Evolutionary conservation across 306 rosid genomes (phyloP).

Genomic region (Cucurbita pepo): DNA sequence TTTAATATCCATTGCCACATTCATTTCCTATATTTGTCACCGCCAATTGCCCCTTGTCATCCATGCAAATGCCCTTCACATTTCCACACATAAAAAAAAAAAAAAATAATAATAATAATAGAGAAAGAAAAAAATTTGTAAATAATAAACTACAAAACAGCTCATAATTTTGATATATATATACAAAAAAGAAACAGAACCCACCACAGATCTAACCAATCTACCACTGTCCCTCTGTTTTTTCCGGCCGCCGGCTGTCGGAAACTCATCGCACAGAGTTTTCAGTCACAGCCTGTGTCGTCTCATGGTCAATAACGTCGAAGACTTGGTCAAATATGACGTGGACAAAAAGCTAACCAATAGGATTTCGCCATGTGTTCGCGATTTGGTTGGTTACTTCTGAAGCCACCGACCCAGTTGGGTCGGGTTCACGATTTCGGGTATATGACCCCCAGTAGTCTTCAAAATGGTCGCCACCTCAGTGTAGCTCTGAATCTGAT

Average conservation of each 20-base stretch:
- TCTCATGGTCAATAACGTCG: neutral
- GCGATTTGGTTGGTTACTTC: conserved; percentile 11
- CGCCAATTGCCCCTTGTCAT: neutral
- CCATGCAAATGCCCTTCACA: neutral
- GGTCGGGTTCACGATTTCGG: conserved; percentile 56
- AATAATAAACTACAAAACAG: neutral
- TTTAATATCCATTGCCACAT: neutral
- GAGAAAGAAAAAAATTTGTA: neutral
- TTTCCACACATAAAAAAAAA: neutral
- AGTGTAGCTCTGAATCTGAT: conserved; percentile 25
- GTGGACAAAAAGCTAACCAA: neutral
- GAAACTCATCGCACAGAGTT: neutral
- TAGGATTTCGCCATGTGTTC: neutral
- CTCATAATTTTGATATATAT: neutral
- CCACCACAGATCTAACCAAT: neutral
- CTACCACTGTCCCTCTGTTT: neutral
- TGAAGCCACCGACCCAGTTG: conserved; percentile 54
- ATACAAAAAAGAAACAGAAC: neutral
- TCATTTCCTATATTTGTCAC: neutral
- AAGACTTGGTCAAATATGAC: neutral
- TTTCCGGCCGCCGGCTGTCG: neutral
- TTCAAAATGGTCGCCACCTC: conserved; percentile 46
- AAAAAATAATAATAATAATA: neutral
- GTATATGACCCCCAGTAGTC: conserved; percentile 46
- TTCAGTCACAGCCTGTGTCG: neutral